These are phyloP conservation scores for Thalassiosira hispida DNA, from an alignment of 352 stramenopile genomes.

Conservation along the genomic window DNA sequence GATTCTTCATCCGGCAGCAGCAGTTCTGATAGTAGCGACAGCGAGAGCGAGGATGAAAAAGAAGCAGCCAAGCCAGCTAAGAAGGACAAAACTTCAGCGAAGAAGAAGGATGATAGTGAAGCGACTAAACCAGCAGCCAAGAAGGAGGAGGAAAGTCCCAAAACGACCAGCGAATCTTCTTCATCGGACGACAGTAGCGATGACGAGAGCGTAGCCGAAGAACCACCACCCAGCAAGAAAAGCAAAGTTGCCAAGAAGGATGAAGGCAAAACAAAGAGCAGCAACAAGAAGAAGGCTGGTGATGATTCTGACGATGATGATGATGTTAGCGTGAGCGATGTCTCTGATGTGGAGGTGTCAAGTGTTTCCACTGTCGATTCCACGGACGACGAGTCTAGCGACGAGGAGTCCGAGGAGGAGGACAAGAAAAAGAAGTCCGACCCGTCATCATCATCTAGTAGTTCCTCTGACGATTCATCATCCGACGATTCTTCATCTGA, in stretches of 20 bases:
- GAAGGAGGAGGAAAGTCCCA: constrained; percentile 6
- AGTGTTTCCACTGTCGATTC: constrained; percentile 77
- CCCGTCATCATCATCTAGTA: constrained; percentile 25
- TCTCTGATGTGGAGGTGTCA: constrained; percentile 83
- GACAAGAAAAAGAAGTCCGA: constrained; percentile 24
- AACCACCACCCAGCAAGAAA: constrained; percentile 21
- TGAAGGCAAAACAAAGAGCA: constrained; percentile 34
- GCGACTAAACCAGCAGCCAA: too few relatives aligned
- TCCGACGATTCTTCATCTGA: constrained; percentile 18
- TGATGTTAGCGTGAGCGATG: constrained; percentile 60
- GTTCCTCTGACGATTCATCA: constrained; percentile 17
- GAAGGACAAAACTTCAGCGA: constrained; percentile 24
- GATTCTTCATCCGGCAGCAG: constrained; percentile 28
- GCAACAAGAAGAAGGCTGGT: constrained; percentile 18
- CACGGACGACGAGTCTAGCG: constrained; percentile 44
- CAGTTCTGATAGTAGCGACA: constrained; percentile 35
- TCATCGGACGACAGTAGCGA: constrained; percentile 20
- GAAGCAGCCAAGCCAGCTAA: constrained; percentile 11
- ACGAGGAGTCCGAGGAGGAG: constrained; percentile 42
- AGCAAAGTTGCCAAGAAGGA: neutral
- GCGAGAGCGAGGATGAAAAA: constrained; percentile 35
- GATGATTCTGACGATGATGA: constrained; percentile 39
- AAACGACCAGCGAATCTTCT: constrained; percentile 6
- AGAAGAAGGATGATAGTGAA: constrained; percentile 11
- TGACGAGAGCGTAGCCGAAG: constrained; percentile 20